Percentiles rank a stretch among this genome's conserved stretches.
These are phyloP conservation scores for Salmacisia buchloeana DNA, from an alignment of 1,284 basidiomycete genomes.

Conservation along the genomic window DNA sequence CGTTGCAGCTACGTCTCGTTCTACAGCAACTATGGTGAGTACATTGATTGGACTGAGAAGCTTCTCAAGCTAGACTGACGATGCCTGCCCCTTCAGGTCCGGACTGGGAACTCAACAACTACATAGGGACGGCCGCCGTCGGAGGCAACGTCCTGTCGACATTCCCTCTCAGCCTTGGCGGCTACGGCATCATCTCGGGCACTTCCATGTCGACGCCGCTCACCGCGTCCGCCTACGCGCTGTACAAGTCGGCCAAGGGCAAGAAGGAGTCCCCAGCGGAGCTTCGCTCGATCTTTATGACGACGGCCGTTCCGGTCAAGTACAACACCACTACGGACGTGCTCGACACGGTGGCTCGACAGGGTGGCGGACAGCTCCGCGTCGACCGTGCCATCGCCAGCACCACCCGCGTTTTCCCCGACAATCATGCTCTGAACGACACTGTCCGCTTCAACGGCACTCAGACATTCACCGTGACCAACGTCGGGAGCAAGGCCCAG, in stretches of 20 bases:
- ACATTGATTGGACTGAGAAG: not conserved
- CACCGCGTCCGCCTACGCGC: not conserved
- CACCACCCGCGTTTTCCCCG: constrained; percentile 57
- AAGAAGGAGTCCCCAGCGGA: no score
- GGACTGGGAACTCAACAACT: not conserved
- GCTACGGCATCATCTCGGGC: not conserved
- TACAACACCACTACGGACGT: constrained; percentile 57
- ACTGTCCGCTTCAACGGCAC: constrained; percentile 53
- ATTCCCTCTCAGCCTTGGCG: not conserved
- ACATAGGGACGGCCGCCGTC: not conserved
- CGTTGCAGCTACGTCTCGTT: not conserved
- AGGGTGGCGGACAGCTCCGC: constrained; percentile 65
- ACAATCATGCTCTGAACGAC: constrained; percentile 65
- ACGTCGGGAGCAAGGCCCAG: constrained; percentile 27
- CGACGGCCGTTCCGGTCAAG: constrained; percentile 58
- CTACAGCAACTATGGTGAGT: not conserved
- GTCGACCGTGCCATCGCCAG: constrained; percentile 62
- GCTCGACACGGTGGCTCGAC: constrained; percentile 61
- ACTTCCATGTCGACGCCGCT: not conserved
- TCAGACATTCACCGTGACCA: constrained; percentile 31
- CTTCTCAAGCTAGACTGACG: not conserved
- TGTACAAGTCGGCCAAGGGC: not conserved
- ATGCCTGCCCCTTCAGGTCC: not conserved
- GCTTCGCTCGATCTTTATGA: constrained; percentile 59
- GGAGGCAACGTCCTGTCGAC: not conserved